A percentile compares a stretch with the other conserved stretches of the same genome.
Evolutionary conservation across 139 green algal species (phyloP).

Genomic region (Chlorella sp.): DNA sequence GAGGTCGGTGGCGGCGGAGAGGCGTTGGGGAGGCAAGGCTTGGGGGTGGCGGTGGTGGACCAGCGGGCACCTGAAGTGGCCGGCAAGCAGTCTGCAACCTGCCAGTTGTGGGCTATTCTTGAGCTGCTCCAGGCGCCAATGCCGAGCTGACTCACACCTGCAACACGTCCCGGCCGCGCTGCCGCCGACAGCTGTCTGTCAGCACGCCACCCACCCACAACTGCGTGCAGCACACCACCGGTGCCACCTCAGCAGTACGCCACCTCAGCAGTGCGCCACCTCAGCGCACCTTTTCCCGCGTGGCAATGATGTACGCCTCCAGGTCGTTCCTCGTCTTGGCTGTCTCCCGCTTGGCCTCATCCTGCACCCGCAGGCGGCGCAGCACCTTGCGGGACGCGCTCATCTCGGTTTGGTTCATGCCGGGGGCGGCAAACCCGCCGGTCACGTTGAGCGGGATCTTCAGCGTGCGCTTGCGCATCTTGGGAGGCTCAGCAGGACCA

Average conservation of each 20-base stretch:
- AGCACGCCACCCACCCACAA: too few relatives aligned
- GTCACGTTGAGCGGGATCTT: constrained; percentile 50
- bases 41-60: not conserved
- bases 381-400: constrained; percentile 39
- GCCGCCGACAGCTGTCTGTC: too few relatives aligned
- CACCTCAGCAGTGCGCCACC: too few relatives aligned
- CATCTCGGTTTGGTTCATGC: constrained; percentile 39
- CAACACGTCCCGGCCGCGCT: not conserved
- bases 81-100: too few relatives aligned
- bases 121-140: too few relatives aligned
- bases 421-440: constrained; percentile 2
- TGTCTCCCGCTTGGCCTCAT: constrained; percentile 67
- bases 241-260: not conserved
- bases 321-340: constrained; percentile 88
- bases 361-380: constrained; percentile 45
- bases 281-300: constrained; percentile 56
- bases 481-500: constrained; percentile 24
- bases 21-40: not conserved
- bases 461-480: constrained; percentile 40
- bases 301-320: constrained; percentile 92
- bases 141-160: not conserved
- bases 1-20: not conserved
- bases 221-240: too few relatives aligned
- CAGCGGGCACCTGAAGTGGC: too few relatives aligned
- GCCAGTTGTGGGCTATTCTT: too few relatives aligned